Percentiles rank a stretch among this genome's conserved stretches.
Conservation (phyloP, 768 basidiomycete species). For the Dendrothele bispora region DNA sequence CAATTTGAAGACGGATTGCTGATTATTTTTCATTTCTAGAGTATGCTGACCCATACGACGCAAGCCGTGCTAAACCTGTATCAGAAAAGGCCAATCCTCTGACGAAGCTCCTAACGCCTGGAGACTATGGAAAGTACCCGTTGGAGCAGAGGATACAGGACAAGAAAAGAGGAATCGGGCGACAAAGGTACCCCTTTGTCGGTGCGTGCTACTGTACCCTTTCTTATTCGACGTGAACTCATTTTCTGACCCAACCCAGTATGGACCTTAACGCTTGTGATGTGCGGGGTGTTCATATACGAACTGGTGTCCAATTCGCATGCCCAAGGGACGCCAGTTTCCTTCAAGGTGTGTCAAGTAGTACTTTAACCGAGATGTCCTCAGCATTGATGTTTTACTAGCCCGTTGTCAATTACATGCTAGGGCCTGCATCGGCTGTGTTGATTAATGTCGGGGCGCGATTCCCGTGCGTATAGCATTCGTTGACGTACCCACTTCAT, state of each 20-base stretch:
- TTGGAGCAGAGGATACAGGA: constrained; percentile 82
- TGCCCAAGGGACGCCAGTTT: constrained; percentile 81
- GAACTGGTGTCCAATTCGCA: constrained; percentile 77
- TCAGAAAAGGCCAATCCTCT: constrained; percentile 44
- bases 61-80: constrained; percentile 19
- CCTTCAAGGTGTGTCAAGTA: constrained; percentile 62
- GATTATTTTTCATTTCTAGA: constrained; percentile 39
- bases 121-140: constrained; percentile 49
- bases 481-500: not conserved
- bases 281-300: constrained; percentile 79
- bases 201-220: constrained; percentile 44
- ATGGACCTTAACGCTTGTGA: constrained; percentile 61
- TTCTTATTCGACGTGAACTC: not conserved
- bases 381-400: constrained; percentile 22
- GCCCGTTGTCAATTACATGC: constrained; percentile 86
- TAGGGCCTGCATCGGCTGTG: constrained; percentile 84
- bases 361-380: no score
- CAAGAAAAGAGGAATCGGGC: constrained; percentile 82
- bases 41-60: constrained; percentile 56
- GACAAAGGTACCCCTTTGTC: constrained; percentile 77
- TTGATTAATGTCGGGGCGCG: constrained; percentile 89
- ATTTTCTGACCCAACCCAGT: constrained; percentile 45
- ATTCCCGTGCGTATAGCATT: constrained; percentile 49
- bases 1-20: not conserved
- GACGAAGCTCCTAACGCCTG: constrained; percentile 42